Evolutionary conservation across 129 eudicot species (phyloP).

Genomic region (Arctium minus): DNA sequence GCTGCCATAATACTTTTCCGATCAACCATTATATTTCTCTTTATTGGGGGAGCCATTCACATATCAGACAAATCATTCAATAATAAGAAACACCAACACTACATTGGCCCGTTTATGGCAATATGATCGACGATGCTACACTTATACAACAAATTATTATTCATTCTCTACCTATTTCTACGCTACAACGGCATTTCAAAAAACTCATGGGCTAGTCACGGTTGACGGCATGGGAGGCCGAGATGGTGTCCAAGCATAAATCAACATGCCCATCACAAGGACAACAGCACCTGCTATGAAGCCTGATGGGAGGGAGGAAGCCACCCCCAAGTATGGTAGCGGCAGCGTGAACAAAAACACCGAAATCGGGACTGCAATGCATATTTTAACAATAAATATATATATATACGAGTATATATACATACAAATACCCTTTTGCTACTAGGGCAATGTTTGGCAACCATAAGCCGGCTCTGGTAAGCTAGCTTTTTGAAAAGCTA

Average conservation of each 20-base stretch:
- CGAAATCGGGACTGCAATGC: slow-evolving; percentile 73
- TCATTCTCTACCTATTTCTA: slow-evolving; percentile 11
- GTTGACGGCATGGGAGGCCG: slow-evolving; percentile 29
- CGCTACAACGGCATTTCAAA: neutral
- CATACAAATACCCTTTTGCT: neutral
- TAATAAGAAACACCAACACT: slow-evolving; percentile 13
- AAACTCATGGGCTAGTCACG: slow-evolving; percentile 18
- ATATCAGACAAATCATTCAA: neutral
- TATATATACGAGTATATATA: neutral
- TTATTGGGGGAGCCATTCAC: too few species aligned
- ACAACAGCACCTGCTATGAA: slow-evolving; percentile 68
- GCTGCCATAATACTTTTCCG: too few species aligned
- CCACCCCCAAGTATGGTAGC: slow-evolving; percentile 82
- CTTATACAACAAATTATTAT: neutral
- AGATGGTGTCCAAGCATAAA: slow-evolving; percentile 71
- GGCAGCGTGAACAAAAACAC: slow-evolving; percentile 87
- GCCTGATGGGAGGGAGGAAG: slow-evolving; percentile 89
- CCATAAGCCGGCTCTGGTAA: neutral
- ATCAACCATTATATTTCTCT: too few species aligned
- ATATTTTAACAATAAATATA: neutral
- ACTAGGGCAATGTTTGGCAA: too few species aligned
- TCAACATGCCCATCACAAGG: slow-evolving; percentile 72
- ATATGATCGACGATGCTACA: neutral
- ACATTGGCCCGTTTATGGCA: slow-evolving; percentile 1
- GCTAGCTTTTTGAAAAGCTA: neutral